Conservation (phyloP, 495 filamentous ascomycete genomes). For the Recurvomyces mirabilis region DNA sequence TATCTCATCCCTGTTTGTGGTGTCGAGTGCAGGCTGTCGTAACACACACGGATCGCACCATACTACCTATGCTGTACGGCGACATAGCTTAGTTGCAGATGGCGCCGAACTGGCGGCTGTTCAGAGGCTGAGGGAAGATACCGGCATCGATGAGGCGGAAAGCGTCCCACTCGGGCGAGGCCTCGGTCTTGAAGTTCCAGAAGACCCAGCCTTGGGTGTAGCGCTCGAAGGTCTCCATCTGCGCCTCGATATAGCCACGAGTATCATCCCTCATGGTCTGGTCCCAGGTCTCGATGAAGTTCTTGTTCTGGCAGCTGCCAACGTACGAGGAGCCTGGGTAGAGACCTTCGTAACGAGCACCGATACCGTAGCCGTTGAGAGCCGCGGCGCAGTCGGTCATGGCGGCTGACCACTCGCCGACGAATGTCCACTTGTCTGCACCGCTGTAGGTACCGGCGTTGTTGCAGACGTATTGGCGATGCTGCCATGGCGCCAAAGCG, state of each 20-base stretch:
- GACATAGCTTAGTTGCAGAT: constrained; percentile 6
- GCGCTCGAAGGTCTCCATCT: constrained; percentile 35
- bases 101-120: constrained; percentile 1
- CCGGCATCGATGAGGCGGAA: constrained; percentile 34
- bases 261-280: constrained; percentile 31
- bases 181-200: constrained; percentile 43
- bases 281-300: constrained; percentile 29
- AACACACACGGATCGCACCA: no score
- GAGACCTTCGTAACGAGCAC: constrained; percentile 51
- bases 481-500: constrained; percentile 30
- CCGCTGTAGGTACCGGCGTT: constrained; percentile 28
- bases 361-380: constrained; percentile 56
- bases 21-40: no score
- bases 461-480: constrained; percentile 36
- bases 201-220: constrained; percentile 33
- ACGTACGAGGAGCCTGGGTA: constrained; percentile 29
- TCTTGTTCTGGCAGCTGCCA: constrained; percentile 33
- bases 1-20: no score
- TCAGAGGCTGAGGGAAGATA: constrained; percentile 36
- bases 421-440: constrained; percentile 38
- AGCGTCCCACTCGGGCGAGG: constrained; percentile 39
- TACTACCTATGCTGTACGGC: no score
- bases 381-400: constrained; percentile 67
- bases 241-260: constrained; percentile 37
- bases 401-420: constrained; percentile 47